A percentile compares a stretch with the other conserved stretches of the same genome.
These are phyloP conservation scores for Claviceps paspali DNA, from an alignment of 2,329 filamentous ascomycete genomes.

Conservation along the genomic window DNA sequence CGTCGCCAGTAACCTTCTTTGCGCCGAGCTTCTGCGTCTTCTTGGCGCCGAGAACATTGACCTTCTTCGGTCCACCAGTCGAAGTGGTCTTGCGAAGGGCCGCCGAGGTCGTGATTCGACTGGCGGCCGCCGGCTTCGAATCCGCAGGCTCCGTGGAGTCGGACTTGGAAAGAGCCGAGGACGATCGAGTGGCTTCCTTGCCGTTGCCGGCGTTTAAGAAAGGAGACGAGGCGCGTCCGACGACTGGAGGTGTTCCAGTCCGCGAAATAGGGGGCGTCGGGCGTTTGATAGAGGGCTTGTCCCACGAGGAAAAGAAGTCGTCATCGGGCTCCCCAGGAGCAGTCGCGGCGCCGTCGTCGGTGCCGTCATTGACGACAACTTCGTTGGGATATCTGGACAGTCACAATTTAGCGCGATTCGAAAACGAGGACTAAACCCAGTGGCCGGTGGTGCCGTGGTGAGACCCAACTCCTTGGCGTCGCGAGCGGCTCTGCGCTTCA, in stretches of 20 bases:
- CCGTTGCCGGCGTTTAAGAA: slow-evolving; percentile 62
- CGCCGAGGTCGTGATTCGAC: slow-evolving; percentile 60
- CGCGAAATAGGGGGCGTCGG: slow-evolving; percentile 87
- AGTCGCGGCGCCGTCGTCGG: slow-evolving; percentile 54
- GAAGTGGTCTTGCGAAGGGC: slow-evolving; percentile 65
- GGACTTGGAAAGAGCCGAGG: slow-evolving; percentile 62
- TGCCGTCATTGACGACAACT: slow-evolving; percentile 67
- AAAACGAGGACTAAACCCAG: background rate
- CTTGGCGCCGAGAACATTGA: slow-evolving; percentile 74
- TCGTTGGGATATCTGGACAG: slow-evolving; percentile 58
- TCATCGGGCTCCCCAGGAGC: slow-evolving; percentile 78
- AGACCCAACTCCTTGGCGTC: slow-evolving; percentile 69
- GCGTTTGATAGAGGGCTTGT: slow-evolving; percentile 92
- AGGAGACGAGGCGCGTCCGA: slow-evolving; percentile 73
- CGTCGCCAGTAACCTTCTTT: slow-evolving; percentile 71
- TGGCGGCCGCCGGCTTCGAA: slow-evolving; percentile 44
- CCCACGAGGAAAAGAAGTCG: slow-evolving; percentile 98
- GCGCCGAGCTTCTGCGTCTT: slow-evolving; percentile 75
- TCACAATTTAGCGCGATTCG: slow-evolving; percentile 12
- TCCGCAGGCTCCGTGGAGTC: slow-evolving; percentile 39
- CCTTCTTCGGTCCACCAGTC: slow-evolving; percentile 55
- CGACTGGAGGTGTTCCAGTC: slow-evolving; percentile 68
- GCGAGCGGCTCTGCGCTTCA: slow-evolving; percentile 68
- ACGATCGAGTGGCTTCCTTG: slow-evolving; percentile 58
- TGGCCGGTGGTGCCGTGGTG: background rate